Evolutionary conservation across 2,329 filamentous ascomycete species (phyloP).

Genomic region (Sporothrix humicola): DNA sequence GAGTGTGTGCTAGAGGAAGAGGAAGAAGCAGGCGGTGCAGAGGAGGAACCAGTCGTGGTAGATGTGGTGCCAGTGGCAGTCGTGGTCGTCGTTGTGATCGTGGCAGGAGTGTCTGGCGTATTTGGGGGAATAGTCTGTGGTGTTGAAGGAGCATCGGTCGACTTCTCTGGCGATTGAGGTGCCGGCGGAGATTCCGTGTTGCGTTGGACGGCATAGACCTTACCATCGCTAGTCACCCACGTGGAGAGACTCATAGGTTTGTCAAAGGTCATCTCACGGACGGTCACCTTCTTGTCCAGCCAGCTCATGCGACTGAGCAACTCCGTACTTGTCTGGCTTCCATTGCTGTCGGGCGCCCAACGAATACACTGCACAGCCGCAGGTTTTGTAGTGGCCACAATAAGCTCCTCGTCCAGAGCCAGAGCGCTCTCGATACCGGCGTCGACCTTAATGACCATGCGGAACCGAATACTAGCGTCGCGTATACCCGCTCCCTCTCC

Average conservation of each 20-base stretch:
- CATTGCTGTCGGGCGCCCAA: constrained; percentile 83
- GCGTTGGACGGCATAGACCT: constrained; percentile 88
- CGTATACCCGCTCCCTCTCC: constrained; percentile 82
- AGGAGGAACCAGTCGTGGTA: neutral
- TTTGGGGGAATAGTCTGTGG: neutral
- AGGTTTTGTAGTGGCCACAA: constrained; percentile 89
- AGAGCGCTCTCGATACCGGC: constrained; percentile 88
- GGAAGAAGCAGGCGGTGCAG: neutral
- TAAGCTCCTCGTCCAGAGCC: constrained; percentile 87
- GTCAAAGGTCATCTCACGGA: constrained; percentile 89
- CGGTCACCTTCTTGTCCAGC: constrained; percentile 76
- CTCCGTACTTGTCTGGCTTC: constrained; percentile 88
- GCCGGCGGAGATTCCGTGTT: constrained; percentile 43
- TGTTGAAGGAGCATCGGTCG: neutral
- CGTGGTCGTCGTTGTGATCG: neutral
- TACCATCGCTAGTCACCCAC: constrained; percentile 89
- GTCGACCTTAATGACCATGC: constrained; percentile 98
- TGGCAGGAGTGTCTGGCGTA: constrained; percentile 10
- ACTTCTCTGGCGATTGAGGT: neutral
- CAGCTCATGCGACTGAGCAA: constrained; percentile 85
- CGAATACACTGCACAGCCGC: constrained; percentile 96
- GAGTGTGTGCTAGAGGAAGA: constrained; percentile 16
- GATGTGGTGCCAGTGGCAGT: neutral
- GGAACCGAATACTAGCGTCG: constrained; percentile 88
- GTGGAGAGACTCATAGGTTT: constrained; percentile 94